These are phyloP conservation scores for Candida stauntonica DNA, from an alignment of 805 yeast genomes.

Conservation along the genomic window DNA sequence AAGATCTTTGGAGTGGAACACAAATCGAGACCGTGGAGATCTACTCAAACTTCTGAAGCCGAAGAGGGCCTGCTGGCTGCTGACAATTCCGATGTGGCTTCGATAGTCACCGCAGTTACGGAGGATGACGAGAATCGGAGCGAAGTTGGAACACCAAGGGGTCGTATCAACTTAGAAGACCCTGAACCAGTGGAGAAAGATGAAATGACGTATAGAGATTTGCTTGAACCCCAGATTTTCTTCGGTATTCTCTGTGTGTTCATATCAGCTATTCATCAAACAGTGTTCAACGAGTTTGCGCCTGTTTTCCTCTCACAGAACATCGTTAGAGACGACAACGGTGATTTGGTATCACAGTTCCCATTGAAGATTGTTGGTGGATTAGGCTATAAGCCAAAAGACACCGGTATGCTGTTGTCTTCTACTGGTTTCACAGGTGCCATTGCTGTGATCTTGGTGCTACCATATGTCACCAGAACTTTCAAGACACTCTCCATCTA, in stretches of 20 bases:
- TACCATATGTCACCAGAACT: conserved; percentile 22
- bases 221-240: conserved; percentile 10
- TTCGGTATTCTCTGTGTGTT: conserved; percentile 10
- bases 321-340: conserved; percentile 12
- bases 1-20: conserved; percentile 4
- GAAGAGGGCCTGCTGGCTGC: conserved; percentile 3
- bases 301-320: conserved; percentile 16
- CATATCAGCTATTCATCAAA: conserved; percentile 11
- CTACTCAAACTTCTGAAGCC: neutral
- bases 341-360: conserved; percentile 13
- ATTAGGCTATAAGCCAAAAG: conserved; percentile 16
- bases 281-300: conserved; percentile 14
- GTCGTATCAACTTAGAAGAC: neutral
- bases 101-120: neutral
- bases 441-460: conserved; percentile 14
- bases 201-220: conserved; percentile 12
- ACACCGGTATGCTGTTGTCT: conserved; percentile 21
- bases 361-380: conserved; percentile 24
- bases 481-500: conserved; percentile 20
- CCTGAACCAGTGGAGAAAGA: conserved; percentile 3
- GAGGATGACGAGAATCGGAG: neutral
- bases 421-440: conserved; percentile 21
- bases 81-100: conserved; percentile 1
- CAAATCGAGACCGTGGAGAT: conserved; percentile 11
- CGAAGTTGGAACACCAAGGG: conserved; percentile 2